Percentiles rank a stretch among this genome's conserved stretches.
Conservation (phyloP, 2,329 filamentous ascomycete species). For the Calonectria henricotiae region DNA sequence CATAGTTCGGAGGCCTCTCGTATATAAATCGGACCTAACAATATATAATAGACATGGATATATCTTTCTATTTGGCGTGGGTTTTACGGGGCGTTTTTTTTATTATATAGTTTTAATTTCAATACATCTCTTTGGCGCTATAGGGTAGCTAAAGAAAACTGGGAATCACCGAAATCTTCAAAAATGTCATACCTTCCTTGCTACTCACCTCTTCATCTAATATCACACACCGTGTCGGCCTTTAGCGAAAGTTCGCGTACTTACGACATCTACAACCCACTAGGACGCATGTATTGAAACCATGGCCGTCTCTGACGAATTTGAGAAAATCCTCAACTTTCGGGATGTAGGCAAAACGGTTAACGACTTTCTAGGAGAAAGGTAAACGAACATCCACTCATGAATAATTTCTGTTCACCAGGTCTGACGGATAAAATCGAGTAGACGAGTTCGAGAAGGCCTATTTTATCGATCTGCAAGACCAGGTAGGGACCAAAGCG, state of each 20-base stretch:
- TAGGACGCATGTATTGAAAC: neutral
- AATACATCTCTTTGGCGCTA: neutral
- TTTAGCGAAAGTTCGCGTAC: neutral
- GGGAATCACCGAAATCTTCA: neutral
- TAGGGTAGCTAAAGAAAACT: constrained; percentile 16
- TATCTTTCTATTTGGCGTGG: no score
- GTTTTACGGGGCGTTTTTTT: no score
- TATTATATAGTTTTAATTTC: neutral
- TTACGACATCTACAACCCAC: no score
- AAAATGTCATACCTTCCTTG: neutral
- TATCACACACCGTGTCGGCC: neutral
- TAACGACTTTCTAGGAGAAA: constrained; percentile 72
- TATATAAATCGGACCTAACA: no score
- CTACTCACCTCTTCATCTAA: neutral
- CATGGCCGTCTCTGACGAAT: constrained; percentile 43
- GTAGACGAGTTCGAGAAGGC: constrained; percentile 71
- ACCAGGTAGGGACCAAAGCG: constrained; percentile 62
- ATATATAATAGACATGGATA: no score
- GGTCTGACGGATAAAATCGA: constrained; percentile 25
- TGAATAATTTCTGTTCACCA: neutral
- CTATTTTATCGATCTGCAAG: constrained; percentile 80
- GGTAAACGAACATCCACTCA: constrained; percentile 58
- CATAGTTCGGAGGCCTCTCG: neutral
- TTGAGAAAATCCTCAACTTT: constrained; percentile 76
- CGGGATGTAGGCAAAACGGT: constrained; percentile 81